These are phyloP conservation scores for Bassia scoparia DNA, from an alignment of 148 eudicot genomes.

Conservation along the genomic window DNA sequence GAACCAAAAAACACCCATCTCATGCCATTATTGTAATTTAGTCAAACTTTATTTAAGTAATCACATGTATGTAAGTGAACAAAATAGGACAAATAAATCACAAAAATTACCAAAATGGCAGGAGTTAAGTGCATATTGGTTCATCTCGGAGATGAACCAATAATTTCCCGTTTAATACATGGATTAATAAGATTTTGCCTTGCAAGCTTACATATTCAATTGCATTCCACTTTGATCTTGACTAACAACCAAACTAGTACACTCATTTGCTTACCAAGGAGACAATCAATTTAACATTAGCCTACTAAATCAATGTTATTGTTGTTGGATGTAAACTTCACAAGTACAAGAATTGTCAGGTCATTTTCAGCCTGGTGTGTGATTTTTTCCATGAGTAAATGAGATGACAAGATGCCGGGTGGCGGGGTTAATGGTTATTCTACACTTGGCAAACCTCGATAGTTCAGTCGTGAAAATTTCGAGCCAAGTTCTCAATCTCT, in stretches of 20 bases:
- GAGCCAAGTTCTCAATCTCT: too few relatives aligned
- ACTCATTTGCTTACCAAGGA: background rate
- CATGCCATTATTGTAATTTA: too few relatives aligned
- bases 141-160: background rate
- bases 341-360: background rate
- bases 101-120: background rate
- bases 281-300: background rate
- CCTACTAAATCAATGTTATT: background rate
- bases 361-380: background rate
- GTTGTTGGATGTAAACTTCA: constrained; percentile 14
- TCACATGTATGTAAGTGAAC: too few relatives aligned
- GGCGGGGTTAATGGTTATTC: background rate
- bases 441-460: background rate
- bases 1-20: too few relatives aligned
- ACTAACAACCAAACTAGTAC: constrained; percentile 5
- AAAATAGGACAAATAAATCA: too few relatives aligned
- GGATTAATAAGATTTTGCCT: background rate
- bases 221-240: constrained; percentile 12
- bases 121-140: constrained; percentile 1
- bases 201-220: background rate
- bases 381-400: background rate
- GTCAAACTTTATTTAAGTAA: too few relatives aligned
- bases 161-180: constrained; percentile 13
- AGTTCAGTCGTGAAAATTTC: too few relatives aligned
- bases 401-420: background rate